Base-by-base conservation (phyloP, 179 eudicot species). In the Spinacia oleracea region DNA sequence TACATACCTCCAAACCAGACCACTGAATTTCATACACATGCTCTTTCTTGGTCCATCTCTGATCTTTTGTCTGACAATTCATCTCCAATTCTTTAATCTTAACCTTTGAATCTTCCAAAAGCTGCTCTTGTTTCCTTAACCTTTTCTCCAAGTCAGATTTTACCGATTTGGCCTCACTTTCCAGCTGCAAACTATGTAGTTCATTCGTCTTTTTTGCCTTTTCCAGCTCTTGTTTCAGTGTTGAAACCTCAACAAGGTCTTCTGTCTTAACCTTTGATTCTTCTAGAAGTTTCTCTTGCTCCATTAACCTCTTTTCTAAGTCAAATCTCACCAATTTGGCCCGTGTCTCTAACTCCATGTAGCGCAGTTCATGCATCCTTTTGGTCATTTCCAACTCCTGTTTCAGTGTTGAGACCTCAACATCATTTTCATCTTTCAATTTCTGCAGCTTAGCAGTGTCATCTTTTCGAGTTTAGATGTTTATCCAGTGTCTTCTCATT, bases 11-110 rank as follows among this genome's bases (percentile, higher is more conserved):
- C 80, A 96, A 77, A 77, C 92, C 94, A 65, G 89, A 85, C 81
- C 84, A 81, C 81, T 93, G 98, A 50, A 83, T 80, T 55, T 87
- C 88, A 72, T 85, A 90, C 42, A 84, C 69, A 34, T 84, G 81
- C 74, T 88, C 88, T 81, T 90, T 96, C 86, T 90, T 90, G 67
- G 75, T 81, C 97, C 92, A 90, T 10, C 35, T 50, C 84, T 84
- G 85, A 78, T 84, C 86, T n/a, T n/a, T n/a, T n/a, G n/a, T n/a
- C n/a, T n/a, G n/a, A n/a, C n/a, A n/a, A n/a, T n/a, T n/a, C n/a
- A n/a, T n/a, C n/a, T n/a, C n/a, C n/a, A n/a, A n/a, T n/a, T n/a
- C n/a, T n/a, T n/a, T n/a, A n/a, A n/a, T n/a, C n/a, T n/a, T n/a
- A n/a, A n/a, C n/a, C n/a, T n/a, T n/a, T n/a, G n/a, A n/a, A n/a